Conservation (phyloP, 139 green algal genomes). For the Picochlorum sp. region DNA sequence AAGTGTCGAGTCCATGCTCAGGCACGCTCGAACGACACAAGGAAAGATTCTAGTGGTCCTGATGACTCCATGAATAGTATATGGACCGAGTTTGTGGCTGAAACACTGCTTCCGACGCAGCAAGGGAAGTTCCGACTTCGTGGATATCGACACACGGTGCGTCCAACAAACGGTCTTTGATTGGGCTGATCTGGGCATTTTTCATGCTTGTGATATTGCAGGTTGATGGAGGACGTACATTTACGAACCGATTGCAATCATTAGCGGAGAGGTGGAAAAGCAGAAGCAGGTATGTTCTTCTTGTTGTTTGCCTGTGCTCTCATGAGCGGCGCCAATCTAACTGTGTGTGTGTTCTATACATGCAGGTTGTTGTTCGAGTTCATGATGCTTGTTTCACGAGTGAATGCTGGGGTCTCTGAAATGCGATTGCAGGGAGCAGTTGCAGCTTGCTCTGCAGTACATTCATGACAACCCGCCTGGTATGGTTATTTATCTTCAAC, state of each 20-base stretch:
- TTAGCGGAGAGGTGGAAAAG: slow-evolving; percentile 70
- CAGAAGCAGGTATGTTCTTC: slow-evolving; percentile 42
- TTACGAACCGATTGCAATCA: slow-evolving; percentile 77
- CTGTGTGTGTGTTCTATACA: neutral
- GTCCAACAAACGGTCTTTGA: neutral
- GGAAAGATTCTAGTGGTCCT: neutral
- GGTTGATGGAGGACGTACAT: slow-evolving; percentile 63
- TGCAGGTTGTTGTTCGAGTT: slow-evolving; percentile 74
- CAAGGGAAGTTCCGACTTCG: slow-evolving; percentile 75
- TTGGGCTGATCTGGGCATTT: neutral
- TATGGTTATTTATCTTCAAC: slow-evolving; percentile 91
- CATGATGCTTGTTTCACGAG: slow-evolving; percentile 95
- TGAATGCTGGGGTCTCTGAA: slow-evolving; percentile 89
- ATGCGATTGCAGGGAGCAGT: slow-evolving; percentile 90
- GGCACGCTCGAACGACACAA: neutral
- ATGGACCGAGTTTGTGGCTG: slow-evolving; percentile 75
- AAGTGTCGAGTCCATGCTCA: neutral
- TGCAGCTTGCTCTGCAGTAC: slow-evolving; percentile 71
- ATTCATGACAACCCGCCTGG: slow-evolving; percentile 60
- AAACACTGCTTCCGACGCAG: slow-evolving; percentile 82
- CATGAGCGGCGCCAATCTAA: neutral
- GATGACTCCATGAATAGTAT: neutral
- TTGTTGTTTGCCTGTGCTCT: neutral
- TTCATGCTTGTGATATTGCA: slow-evolving; percentile 22
- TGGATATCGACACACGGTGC: slow-evolving; percentile 83